Percentiles rank a stretch among this genome's conserved stretches.
phyloP scores from a whole-genome alignment of 768 basidiomycete species.

The Termitomyces sp. region DNA sequence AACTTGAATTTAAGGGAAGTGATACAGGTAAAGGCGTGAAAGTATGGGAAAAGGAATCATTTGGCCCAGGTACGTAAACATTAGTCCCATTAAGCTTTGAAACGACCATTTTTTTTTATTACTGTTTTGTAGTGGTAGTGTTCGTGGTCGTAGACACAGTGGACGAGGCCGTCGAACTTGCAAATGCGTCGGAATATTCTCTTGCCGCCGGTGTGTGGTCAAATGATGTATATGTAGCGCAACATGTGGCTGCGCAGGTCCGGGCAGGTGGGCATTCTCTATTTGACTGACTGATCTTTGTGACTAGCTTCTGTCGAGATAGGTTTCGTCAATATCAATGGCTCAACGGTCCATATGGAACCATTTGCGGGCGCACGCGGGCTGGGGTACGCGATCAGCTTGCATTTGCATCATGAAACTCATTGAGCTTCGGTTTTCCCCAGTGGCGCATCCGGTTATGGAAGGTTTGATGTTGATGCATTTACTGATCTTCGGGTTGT shows the following conservation, averaged over 20 bases:
- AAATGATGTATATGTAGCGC: conserved; percentile 36
- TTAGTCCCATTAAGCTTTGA: not conserved
- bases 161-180: conserved; percentile 52
- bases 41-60: conserved; percentile 57
- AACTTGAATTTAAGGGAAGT: conserved; percentile 26
- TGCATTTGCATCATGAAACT: not conserved
- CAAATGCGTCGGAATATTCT: conserved; percentile 52
- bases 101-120: not conserved
- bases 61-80: conserved; percentile 47
- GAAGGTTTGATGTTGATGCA: conserved; percentile 46
- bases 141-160: conserved; percentile 43
- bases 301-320: not conserved
- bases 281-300: not conserved
- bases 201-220: conserved; percentile 54
- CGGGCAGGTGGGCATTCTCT: conserved; percentile 36
- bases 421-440: not conserved
- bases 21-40: conserved; percentile 39
- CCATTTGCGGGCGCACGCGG: conserved; percentile 33
- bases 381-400: conserved; percentile 36
- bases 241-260: conserved; percentile 44
- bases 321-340: conserved; percentile 58
- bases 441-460: conserved; percentile 48
- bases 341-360: conserved; percentile 46
- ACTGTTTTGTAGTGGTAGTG: conserved; percentile 31
- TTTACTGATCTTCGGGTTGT: conserved; percentile 45